Evolutionary conservation across 805 yeast genomes (phyloP).

Genomic region (Millerozyma miso): DNA sequence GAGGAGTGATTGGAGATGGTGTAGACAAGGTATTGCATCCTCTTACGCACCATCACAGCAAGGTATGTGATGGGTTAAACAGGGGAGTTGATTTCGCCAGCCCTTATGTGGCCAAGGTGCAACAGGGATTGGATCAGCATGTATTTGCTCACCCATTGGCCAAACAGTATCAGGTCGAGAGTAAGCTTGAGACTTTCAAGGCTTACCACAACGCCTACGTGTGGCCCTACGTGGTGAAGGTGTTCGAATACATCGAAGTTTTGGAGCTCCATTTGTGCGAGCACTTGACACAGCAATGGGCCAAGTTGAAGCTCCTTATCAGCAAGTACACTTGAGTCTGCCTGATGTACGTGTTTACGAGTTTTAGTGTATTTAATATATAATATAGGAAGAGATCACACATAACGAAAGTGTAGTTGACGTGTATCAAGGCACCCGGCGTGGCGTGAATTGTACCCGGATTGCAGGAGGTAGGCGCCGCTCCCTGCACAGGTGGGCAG

Average conservation of each 20-base stretch:
- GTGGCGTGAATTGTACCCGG: too few species aligned
- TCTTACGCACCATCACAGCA: slow-evolving; percentile 30
- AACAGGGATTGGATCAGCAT: slow-evolving; percentile 29
- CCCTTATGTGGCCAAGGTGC: slow-evolving; percentile 28
- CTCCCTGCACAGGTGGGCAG: too few species aligned
- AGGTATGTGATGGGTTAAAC: slow-evolving; percentile 30
- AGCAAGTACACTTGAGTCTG: slow-evolving; percentile 12
- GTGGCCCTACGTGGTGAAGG: slow-evolving; percentile 27
- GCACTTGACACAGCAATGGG: slow-evolving; percentile 16
- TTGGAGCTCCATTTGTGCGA: slow-evolving; percentile 29
- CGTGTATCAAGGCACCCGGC: too few species aligned
- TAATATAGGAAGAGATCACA: slow-evolving; percentile 1
- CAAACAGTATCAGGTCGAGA: slow-evolving; percentile 28
- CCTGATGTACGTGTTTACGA: slow-evolving; percentile 1
- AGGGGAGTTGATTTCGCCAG: slow-evolving; percentile 21
- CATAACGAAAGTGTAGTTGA: neutral
- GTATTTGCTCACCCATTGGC: slow-evolving; percentile 35
- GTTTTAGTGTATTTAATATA: neutral
- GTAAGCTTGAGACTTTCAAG: slow-evolving; percentile 21
- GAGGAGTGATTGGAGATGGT: slow-evolving; percentile 26
- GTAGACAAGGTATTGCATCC: slow-evolving; percentile 34
- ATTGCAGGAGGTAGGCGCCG: too few species aligned
- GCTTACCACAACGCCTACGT: slow-evolving; percentile 20
- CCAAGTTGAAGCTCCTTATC: slow-evolving; percentile 17
- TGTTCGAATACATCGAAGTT: slow-evolving; percentile 31